These are phyloP conservation scores for Fusarium oligoseptatum DNA, from an alignment of 2,329 filamentous ascomycete species.

Conservation along the genomic window DNA sequence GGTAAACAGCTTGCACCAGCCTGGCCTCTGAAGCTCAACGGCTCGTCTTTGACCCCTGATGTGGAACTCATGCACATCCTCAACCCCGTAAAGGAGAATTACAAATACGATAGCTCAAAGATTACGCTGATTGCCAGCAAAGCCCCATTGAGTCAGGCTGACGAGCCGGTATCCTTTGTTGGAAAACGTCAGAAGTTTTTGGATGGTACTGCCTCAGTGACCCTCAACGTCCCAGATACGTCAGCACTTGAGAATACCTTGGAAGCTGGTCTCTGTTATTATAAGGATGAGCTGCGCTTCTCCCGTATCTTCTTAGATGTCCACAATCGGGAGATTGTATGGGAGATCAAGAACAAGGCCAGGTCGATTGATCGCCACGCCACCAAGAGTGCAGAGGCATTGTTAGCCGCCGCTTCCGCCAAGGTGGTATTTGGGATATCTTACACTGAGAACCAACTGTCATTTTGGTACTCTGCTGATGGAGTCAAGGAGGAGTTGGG, in stretches of 20 bases:
- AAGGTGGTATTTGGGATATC: not conserved
- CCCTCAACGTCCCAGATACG: not conserved
- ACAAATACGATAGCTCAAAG: not conserved
- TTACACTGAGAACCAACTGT: not conserved
- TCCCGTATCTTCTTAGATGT: not conserved
- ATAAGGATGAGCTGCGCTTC: not conserved
- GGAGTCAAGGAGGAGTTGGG: not conserved
- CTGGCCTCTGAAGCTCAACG: not conserved
- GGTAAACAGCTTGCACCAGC: not conserved
- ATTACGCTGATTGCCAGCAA: not conserved
- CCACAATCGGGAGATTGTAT: not conserved
- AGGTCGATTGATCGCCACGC: not conserved
- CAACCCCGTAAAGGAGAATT: not conserved
- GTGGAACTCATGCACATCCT: not conserved
- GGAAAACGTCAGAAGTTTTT: not conserved
- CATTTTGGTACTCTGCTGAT: not conserved
- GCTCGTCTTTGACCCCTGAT: not conserved
- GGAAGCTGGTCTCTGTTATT: not conserved
- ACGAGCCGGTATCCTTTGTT: not conserved
- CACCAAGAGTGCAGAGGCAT: not conserved
- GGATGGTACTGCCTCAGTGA: not conserved
- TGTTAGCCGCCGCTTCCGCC: not conserved
- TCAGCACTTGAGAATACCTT: not conserved
- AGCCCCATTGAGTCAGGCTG: not conserved
- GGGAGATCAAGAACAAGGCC: not conserved